phyloP scores from a whole-genome alignment of 2,329 filamentous ascomycete species.

The Neodidymelliopsis sp. region DNA sequence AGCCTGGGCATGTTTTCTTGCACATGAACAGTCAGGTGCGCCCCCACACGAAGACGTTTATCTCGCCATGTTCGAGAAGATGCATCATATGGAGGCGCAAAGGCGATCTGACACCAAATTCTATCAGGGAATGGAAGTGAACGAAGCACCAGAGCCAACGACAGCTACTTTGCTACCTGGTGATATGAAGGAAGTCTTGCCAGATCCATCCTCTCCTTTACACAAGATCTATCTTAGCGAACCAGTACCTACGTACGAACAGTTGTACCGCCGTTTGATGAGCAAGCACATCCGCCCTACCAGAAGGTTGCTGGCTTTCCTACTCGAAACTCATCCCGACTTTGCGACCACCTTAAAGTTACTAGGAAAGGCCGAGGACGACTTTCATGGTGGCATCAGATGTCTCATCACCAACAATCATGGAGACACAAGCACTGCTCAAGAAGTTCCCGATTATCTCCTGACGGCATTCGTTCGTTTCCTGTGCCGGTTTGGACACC shows the following conservation, averaged over 20 bases:
- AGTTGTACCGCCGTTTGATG: slow-evolving; percentile 68
- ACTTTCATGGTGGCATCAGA: slow-evolving; percentile 31
- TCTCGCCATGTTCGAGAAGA: slow-evolving; percentile 64
- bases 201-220: slow-evolving; percentile 65
- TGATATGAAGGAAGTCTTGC: slow-evolving; percentile 63
- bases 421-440: slow-evolving; percentile 7
- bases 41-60: slow-evolving; percentile 56
- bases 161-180: slow-evolving; percentile 59
- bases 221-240: slow-evolving; percentile 71
- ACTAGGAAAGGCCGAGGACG: slow-evolving; percentile 24
- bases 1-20: slow-evolving; percentile 70
- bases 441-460: slow-evolving; percentile 34
- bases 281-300: slow-evolving; percentile 57
- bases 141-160: slow-evolving; percentile 4
- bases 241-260: slow-evolving; percentile 64
- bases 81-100: slow-evolving; percentile 50
- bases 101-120: slow-evolving; percentile 8
- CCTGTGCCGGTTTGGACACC: slow-evolving; percentile 41
- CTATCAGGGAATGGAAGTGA: slow-evolving; percentile 8
- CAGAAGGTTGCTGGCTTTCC: slow-evolving; percentile 60
- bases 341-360: slow-evolving; percentile 30
- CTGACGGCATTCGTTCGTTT: slow-evolving; percentile 40
- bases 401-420: slow-evolving; percentile 32
- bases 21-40: slow-evolving; percentile 57
- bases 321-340: slow-evolving; percentile 56